Evolutionary conservation across 352 stramenopile species (phyloP), one percentile per base, ranked within the genome.

Genomic region (Phytophthora megakarya): DNA sequence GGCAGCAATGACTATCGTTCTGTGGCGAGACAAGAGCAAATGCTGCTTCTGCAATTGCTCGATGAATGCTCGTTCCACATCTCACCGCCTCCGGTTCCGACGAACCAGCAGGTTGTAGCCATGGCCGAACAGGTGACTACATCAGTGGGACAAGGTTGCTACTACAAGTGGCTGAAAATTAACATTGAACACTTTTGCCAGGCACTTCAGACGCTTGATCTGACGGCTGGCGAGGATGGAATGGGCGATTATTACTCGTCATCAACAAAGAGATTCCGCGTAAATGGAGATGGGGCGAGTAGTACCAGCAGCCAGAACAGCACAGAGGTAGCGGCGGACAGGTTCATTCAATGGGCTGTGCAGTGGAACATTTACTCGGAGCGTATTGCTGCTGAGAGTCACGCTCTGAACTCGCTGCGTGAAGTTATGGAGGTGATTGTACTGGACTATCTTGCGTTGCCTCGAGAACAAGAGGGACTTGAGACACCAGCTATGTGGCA

Each of bases 321-420:
- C 23, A 48, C 53, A 16, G 70, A 74, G 22, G 68, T 70, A 40
- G 72, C 63, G 16, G 68, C 75, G 26, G 66, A 89, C 28, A 50
- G 72, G 43, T 78, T 92, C 47, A 59, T 95, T 25, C 76, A 89
- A 56, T 95, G 86, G 86, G 83, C 86, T 8, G 77, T 93, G 23
- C 74, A 88, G 39, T 95, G 86, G 86, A 95, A 95, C 50, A 70
- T 88, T 23, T 95, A 92, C 61, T 95, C 86, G 26, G 86, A 95
- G 46, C 80, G 83, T 19, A 81, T 95, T 51, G 83, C 82, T 8
- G 86, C 85, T 10, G 84, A 93, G 58, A 93, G 83, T 38, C 84
- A 93, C 18, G 77, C 83, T 30, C 61, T 95, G 8, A 91, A 91
- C 61, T 91, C 84, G 26, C 71, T 92, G 12, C 80, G 83, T 9